Conservation (phyloP, 1,284 basidiomycete genomes). For the Coniferiporia sulphurascens region DNA sequence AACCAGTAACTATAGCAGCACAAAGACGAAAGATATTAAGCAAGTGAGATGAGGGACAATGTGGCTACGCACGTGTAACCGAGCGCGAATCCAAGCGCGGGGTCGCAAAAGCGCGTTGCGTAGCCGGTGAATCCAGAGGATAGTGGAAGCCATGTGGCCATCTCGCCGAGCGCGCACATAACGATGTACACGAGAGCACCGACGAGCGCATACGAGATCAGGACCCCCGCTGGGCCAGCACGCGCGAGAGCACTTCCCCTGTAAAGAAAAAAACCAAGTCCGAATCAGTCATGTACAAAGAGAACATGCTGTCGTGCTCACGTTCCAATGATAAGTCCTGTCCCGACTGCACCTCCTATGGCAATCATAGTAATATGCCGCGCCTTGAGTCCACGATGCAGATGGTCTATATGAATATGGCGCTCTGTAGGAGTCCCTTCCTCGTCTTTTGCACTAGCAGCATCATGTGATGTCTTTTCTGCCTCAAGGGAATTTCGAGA, state of each 20-base stretch:
- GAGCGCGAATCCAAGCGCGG: constrained; percentile 43
- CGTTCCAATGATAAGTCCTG: constrained; percentile 73
- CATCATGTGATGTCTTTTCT: too few species aligned
- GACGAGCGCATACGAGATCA: constrained; percentile 40
- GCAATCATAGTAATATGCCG: constrained; percentile 72
- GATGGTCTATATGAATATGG: constrained; percentile 17
- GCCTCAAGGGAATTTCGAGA: too few species aligned
- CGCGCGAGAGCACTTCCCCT: constrained; percentile 48
- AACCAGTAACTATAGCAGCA: constrained; percentile 2
- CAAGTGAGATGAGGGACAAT: neutral
- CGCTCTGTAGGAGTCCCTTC: neutral
- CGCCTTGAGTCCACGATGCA: constrained; percentile 60
- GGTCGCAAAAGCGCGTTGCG: constrained; percentile 43
- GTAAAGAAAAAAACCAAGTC: too few species aligned
- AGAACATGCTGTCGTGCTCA: neutral
- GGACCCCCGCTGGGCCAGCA: constrained; percentile 49
- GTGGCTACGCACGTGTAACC: constrained; percentile 25
- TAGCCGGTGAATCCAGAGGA: constrained; percentile 44
- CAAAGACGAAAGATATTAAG: neutral
- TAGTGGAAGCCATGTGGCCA: constrained; percentile 35
- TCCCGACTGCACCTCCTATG: constrained; percentile 57
- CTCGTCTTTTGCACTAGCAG: too few species aligned
- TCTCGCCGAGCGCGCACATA: constrained; percentile 34
- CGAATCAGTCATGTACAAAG: neutral
- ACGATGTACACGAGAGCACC: constrained; percentile 54